phyloP scores from a whole-genome alignment of 805 yeast species.

The Dipodascus albidus region DNA sequence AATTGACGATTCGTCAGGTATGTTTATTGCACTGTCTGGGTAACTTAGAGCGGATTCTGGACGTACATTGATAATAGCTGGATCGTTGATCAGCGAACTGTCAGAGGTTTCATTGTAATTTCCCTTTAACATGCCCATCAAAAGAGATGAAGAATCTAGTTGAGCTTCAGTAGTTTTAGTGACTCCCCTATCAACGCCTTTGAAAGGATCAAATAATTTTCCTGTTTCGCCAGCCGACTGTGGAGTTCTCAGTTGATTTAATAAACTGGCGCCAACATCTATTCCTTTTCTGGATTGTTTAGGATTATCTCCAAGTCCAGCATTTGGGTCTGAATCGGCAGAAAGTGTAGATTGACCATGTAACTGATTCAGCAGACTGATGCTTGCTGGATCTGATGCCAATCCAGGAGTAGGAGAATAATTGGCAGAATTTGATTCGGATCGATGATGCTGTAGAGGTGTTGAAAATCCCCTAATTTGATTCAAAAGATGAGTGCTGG shows the following conservation, averaged over 20 bases:
- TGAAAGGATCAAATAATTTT: not conserved
- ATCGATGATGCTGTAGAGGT: not conserved
- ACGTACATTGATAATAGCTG: not conserved
- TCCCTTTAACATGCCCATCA: not conserved
- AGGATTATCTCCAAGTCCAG: not conserved
- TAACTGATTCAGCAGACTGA: not conserved
- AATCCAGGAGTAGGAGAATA: not conserved
- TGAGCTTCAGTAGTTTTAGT: not conserved
- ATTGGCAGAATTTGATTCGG: not conserved
- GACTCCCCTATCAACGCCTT: not conserved
- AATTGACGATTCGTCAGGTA: not conserved
- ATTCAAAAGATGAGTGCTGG: not conserved
- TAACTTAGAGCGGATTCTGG: not conserved
- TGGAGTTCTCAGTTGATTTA: not conserved
- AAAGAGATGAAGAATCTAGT: not conserved
- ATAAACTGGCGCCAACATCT: not conserved
- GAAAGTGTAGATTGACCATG: not conserved
- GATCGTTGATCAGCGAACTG: not conserved
- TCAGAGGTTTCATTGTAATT: not conserved
- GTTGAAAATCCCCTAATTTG: not conserved
- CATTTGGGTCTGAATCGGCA: not conserved
- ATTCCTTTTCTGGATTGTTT: too few species aligned
- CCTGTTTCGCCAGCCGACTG: not conserved
- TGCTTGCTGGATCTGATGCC: not conserved
- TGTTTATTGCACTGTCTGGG: not conserved